phyloP scores from a whole-genome alignment of 2,329 filamentous ascomycete species.

The Pseudocercospora eumusae region DNA sequence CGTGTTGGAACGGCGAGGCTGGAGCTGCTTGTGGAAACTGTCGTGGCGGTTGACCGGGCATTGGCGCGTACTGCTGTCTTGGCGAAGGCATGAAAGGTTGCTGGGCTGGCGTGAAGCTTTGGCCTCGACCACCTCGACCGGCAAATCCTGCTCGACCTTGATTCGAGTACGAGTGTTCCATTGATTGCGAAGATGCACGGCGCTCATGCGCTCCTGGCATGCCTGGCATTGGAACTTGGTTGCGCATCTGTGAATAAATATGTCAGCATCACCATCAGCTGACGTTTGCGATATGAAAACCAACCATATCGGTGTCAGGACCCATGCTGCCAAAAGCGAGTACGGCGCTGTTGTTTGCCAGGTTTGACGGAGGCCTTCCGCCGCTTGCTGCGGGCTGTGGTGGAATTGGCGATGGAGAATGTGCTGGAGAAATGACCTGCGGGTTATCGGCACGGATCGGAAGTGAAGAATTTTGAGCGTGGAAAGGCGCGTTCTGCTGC shows the following conservation, averaged over 20 bases:
- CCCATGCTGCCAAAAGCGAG: slow-evolving; percentile 80
- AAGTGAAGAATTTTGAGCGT: slow-evolving; percentile 61
- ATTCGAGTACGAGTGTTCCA: slow-evolving; percentile 72
- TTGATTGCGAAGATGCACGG: slow-evolving; percentile 81
- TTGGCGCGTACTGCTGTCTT: slow-evolving; percentile 51
- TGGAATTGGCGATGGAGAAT: slow-evolving; percentile 90
- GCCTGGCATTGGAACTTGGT: slow-evolving; percentile 40
- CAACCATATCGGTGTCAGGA: slow-evolving; percentile 71
- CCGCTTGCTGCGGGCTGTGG: slow-evolving; percentile 80
- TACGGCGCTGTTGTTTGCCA: slow-evolving; percentile 69
- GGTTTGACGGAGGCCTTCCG: slow-evolving; percentile 74
- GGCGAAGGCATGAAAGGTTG: slow-evolving; percentile 59
- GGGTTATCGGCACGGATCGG: slow-evolving; percentile 61
- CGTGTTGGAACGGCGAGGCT: slow-evolving; percentile 44
- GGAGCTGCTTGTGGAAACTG: slow-evolving; percentile 41
- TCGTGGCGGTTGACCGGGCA: slow-evolving; percentile 54
- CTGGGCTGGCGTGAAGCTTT: slow-evolving; percentile 48
- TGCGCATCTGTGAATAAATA: slow-evolving; percentile 30
- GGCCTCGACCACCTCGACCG: slow-evolving; percentile 56
- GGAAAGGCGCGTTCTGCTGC: slow-evolving; percentile 65
- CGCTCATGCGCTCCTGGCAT: slow-evolving; percentile 76
- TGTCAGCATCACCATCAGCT: slow-evolving; percentile 22
- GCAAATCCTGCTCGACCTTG: slow-evolving; percentile 47
- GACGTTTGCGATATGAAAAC: slow-evolving; percentile 26
- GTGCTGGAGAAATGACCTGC: slow-evolving; percentile 77